Evolutionary conservation across 352 stramenopile genomes (phyloP), one percentile per base, ranked within the genome.

Genomic region (Globisporangium irregulare): DNA sequence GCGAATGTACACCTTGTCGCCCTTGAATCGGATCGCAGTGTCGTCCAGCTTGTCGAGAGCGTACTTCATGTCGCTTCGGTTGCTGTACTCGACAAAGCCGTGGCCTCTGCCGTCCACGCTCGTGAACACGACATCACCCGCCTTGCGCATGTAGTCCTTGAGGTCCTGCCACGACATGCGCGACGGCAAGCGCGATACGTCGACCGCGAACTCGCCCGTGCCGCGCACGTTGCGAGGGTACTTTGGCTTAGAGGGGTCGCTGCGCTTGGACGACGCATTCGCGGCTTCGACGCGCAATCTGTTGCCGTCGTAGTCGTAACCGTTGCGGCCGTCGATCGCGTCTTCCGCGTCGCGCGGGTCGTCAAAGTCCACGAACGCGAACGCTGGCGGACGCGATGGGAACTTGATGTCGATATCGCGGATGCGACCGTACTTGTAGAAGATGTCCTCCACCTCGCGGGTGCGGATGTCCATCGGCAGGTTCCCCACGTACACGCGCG

Each of bases 351-450:
- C 84, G 20, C 85, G 83, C 15, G 72, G 14, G 61, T 91, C 75
- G 54, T 92, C 84, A 56, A 91, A 93, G 67, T 92, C 82, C 73
- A 92, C 78, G 68, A 92, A 88, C 57, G 84, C 83, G 71, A 91
- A 87, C 22, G 80, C 72, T 15, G 74, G 73, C 34, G 79, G 75
- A 25, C 82, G 80, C 62, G 82, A 87, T 61, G 86, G 78, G 60
- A 90, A 87, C 72, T 92, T 95, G 66, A 91, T 73, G 56, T 91
- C 75, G 36, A 89, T 79, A 62, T 86, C 82, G 14, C 73, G 71
- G 55, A 90, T 86, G 62, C 80, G 81, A 0, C 84, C 86, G 59
- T 86, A 91, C 70, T 89, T 89, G 68, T 81, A 81, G 66, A 95
- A 92, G 9, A 90, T 77, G 22, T 92, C 82, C 62, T 92, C 80